These are phyloP conservation scores for Vaccinium vitisidaea DNA, from an alignment of 148 eudicot genomes.

Conservation along the genomic window DNA sequence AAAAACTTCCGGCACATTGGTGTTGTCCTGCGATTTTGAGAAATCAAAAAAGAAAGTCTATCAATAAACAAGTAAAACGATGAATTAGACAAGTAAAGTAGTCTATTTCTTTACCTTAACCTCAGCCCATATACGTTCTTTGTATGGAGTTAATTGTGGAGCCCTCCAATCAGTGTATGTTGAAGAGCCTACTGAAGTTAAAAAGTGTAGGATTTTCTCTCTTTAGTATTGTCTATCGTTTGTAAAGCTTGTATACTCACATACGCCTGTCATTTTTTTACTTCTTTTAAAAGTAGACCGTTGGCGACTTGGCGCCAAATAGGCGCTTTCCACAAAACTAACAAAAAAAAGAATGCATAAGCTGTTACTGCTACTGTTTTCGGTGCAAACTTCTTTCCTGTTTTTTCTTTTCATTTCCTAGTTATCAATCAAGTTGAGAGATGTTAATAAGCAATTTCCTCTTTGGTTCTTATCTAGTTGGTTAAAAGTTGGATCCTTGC, in stretches of 20 bases:
- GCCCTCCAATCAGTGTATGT: too few relatives aligned
- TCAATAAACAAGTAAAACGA: too few relatives aligned
- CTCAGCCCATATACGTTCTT: too few relatives aligned
- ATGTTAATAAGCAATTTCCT: background rate
- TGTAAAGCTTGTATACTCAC: background rate
- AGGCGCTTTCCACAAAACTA: background rate
- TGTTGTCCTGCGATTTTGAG: too few relatives aligned
- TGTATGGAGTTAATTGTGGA: too few relatives aligned
- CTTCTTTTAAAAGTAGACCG: background rate
- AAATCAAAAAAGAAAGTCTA: too few relatives aligned
- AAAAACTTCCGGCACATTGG: too few relatives aligned
- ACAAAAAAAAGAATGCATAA: background rate
- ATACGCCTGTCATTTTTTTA: background rate
- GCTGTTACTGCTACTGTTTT: background rate
- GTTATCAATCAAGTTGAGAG: background rate
- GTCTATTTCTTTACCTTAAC: too few relatives aligned
- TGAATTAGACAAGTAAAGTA: too few relatives aligned
- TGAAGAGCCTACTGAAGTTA: background rate
- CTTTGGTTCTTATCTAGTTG: slow-evolving; percentile 45
- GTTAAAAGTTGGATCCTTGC: slow-evolving; percentile 97
- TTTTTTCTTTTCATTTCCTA: background rate
- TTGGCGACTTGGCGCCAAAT: too few relatives aligned
- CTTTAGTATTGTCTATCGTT: background rate
- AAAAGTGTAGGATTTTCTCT: background rate
- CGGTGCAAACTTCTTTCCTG: background rate